Percentiles rank a stretch among this genome's conserved stretches.
Conservation (phyloP, 108 stramenopile genomes). For the Fragilaria crotonensis region DNA sequence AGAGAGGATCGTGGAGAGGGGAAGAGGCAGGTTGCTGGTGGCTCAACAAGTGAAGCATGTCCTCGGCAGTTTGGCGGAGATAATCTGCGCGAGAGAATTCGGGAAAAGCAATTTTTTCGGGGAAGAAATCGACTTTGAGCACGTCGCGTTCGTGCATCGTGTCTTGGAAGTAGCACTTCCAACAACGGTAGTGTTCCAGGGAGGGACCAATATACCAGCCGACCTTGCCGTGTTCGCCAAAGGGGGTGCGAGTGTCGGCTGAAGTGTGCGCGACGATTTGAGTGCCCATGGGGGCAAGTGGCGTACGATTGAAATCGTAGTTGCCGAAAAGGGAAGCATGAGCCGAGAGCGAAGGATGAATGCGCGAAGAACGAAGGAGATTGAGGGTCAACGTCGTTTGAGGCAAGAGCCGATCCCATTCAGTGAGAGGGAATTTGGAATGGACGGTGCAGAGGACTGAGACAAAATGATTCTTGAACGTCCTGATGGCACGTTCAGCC, state of each 20-base stretch:
- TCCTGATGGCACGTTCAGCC: no score
- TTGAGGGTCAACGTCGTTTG: no score
- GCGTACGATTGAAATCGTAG: background rate
- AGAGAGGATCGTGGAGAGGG: background rate
- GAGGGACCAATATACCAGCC: constrained; percentile 44
- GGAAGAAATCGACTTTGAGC: constrained; percentile 29
- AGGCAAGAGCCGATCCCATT: no score
- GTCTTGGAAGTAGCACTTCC: constrained; percentile 10
- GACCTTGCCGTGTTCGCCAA: constrained; percentile 20
- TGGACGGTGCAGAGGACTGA: constrained; percentile 10
- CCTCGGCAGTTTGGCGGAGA: background rate
- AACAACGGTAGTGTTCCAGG: constrained; percentile 37
- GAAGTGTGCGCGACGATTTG: no score
- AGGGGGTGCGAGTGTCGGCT: background rate
- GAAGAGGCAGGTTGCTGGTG: background rate
- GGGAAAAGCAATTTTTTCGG: constrained; percentile 6
- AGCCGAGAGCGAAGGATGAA: no score
- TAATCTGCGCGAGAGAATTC: background rate
- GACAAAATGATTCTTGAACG: no score
- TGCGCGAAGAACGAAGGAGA: no score
- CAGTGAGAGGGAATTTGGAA: constrained; percentile 10
- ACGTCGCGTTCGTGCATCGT: constrained; percentile 13
- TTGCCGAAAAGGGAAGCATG: background rate
- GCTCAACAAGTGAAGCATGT: background rate
- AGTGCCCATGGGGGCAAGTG: no score